phyloP scores from a whole-genome alignment of 176 grass and related monocot species.

The Hsuehochloa calcarea region DNA sequence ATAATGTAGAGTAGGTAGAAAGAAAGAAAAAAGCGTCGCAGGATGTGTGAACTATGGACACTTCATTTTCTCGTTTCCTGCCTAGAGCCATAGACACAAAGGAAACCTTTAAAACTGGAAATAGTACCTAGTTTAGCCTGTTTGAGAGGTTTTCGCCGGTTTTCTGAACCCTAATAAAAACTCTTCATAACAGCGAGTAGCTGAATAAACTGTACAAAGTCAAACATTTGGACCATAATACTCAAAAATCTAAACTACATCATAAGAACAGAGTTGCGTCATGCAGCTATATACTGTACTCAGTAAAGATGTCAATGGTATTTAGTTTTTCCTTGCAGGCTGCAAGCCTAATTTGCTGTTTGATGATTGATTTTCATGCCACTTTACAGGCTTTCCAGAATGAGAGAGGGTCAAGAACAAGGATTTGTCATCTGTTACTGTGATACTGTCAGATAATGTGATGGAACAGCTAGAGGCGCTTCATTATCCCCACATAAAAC shows the following conservation, averaged over 20 bases:
- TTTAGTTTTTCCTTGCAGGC: not conserved
- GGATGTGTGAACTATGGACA: not conserved
- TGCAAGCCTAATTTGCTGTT: constrained; percentile 1
- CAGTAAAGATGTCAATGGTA: not conserved
- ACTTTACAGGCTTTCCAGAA: not conserved
- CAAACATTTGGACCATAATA: too few relatives aligned
- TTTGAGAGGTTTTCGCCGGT: too few relatives aligned
- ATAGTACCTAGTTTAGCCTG: too few relatives aligned
- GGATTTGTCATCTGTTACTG: not conserved
- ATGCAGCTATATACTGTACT: not conserved
- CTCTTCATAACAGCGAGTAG: too few relatives aligned
- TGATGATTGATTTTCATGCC: not conserved
- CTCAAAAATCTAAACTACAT: too few relatives aligned
- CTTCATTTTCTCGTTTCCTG: too few relatives aligned
- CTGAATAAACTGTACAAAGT: too few relatives aligned
- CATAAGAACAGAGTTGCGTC: not conserved
- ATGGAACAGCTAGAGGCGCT: constrained; percentile 22
- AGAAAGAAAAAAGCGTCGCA: not conserved
- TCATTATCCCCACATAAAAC: not conserved
- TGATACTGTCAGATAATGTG: not conserved
- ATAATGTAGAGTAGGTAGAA: not conserved
- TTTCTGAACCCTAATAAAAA: too few relatives aligned
- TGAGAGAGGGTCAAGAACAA: not conserved
- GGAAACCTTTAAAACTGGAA: not conserved
- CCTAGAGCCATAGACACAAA: not conserved